Percentiles rank a stretch among this genome's conserved stretches.
Conservation (phyloP, 192 early-diverging fungal genomes). For the Kappamyces sp. region DNA sequence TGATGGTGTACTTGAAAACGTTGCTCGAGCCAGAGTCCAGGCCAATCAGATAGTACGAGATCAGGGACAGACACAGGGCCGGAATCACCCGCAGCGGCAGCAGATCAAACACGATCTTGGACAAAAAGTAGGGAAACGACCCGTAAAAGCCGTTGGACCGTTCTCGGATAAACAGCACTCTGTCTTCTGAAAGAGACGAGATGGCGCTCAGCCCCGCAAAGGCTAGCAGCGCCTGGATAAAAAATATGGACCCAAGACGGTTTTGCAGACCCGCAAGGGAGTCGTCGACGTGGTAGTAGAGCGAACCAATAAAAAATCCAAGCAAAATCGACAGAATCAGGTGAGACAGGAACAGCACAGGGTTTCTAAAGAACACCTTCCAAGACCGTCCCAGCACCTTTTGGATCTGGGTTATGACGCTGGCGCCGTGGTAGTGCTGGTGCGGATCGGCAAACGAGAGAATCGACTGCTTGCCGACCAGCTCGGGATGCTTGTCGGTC, state of each 20-base stretch:
- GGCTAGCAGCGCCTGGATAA: constrained; percentile 60
- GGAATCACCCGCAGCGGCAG: constrained; percentile 64
- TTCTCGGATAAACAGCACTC: constrained; percentile 40
- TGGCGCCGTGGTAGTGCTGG: not conserved
- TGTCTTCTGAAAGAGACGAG: constrained; percentile 42
- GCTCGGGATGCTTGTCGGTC: no score
- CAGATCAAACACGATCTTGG: constrained; percentile 63
- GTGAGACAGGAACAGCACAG: constrained; percentile 49
- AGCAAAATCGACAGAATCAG: constrained; percentile 43
- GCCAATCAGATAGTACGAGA: constrained; percentile 69
- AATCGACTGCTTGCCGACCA: no score
- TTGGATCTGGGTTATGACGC: constrained; percentile 50
- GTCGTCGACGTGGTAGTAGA: constrained; percentile 56
- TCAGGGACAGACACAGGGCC: constrained; percentile 53
- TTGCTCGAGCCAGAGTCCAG: constrained; percentile 26
- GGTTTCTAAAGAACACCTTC: constrained; percentile 39
- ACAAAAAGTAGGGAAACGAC: constrained; percentile 40
- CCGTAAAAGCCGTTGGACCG: constrained; percentile 45
- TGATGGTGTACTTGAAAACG: constrained; percentile 54
- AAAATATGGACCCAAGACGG: constrained; percentile 62
- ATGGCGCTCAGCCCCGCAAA: constrained; percentile 64
- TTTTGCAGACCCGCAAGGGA: constrained; percentile 69
- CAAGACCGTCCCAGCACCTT: constrained; percentile 38
- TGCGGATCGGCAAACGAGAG: no score
- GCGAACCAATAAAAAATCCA: constrained; percentile 57